Evolutionary conservation across 495 filamentous ascomycete genomes (phyloP).

Genomic region (Friedmanniomyces endolithicus): DNA sequence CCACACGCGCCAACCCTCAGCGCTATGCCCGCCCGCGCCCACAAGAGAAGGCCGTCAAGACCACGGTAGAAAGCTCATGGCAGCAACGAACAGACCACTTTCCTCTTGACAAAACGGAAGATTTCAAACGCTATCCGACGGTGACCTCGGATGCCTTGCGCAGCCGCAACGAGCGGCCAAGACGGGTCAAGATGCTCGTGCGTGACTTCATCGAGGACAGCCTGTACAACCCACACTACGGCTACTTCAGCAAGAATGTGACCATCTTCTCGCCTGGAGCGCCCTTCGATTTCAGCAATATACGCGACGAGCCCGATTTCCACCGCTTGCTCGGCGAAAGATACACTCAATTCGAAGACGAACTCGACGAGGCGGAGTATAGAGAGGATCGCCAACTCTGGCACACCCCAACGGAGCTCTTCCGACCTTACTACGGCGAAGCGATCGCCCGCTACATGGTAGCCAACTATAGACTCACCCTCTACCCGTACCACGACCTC

Average conservation of each 20-base stretch:
- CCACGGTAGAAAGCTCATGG: conserved; percentile 47
- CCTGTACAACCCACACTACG: conserved; percentile 92
- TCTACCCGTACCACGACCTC: conserved; percentile 91
- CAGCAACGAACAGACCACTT: conserved; percentile 63
- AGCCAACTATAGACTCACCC: conserved; percentile 85
- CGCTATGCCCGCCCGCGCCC: background rate
- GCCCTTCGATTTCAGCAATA: conserved; percentile 77
- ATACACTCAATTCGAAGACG: conserved; percentile 84
- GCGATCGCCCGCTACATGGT: conserved; percentile 89
- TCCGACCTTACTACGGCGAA: conserved; percentile 92
- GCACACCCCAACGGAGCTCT: conserved; percentile 97
- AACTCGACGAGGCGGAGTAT: conserved; percentile 53
- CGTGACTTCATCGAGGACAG: conserved; percentile 98
- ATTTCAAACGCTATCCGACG: conserved; percentile 66
- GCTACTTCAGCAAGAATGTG: conserved; percentile 94
- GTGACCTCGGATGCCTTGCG: conserved; percentile 72
- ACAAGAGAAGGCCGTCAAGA: conserved; percentile 4
- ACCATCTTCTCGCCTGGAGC: conserved; percentile 89
- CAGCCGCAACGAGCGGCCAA: conserved; percentile 58
- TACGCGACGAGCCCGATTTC: conserved; percentile 77
- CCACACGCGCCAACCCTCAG: background rate
- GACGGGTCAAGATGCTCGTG: conserved; percentile 87
- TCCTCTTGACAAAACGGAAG: conserved; percentile 60
- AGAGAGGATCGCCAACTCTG: conserved; percentile 83
- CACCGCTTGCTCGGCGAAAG: conserved; percentile 57